Evolutionary conservation across 169 alveolate genomes (phyloP).

Genomic region (Toxoplasma gondii): DNA sequence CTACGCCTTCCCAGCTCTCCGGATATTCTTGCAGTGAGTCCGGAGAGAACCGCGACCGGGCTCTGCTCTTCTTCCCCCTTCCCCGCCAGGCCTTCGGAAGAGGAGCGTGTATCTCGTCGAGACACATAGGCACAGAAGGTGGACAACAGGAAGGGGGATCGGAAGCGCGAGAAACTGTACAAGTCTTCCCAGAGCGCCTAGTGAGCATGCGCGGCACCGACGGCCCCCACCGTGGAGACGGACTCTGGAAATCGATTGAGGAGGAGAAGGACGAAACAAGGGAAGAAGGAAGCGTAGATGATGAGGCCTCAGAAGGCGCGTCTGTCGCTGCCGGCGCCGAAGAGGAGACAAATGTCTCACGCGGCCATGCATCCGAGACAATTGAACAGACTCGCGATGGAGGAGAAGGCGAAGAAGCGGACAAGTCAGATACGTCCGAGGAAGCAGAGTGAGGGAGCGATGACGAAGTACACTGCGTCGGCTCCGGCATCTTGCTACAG

Average conservation of each 20-base stretch:
- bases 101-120: too few relatives aligned
- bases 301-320: not conserved
- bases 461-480: too few relatives aligned
- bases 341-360: not conserved
- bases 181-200: not conserved
- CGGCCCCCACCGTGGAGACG: too few relatives aligned
- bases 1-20: too few relatives aligned
- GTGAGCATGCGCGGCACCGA: not conserved
- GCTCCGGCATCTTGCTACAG: too few relatives aligned
- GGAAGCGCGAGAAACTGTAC: not conserved
- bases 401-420: not conserved
- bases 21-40: too few relatives aligned
- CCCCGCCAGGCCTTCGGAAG: too few relatives aligned
- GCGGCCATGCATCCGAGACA: not conserved
- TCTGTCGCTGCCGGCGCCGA: not conserved
- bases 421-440: not conserved
- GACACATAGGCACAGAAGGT: not conserved
- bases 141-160: not conserved
- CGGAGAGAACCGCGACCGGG: too few relatives aligned
- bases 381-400: not conserved
- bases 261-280: not conserved
- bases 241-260: not conserved
- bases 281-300: not conserved
- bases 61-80: too few relatives aligned
- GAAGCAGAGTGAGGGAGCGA: not conserved